Conservation (phyloP, 768 basidiomycete species). For the Zangia roseola region DNA sequence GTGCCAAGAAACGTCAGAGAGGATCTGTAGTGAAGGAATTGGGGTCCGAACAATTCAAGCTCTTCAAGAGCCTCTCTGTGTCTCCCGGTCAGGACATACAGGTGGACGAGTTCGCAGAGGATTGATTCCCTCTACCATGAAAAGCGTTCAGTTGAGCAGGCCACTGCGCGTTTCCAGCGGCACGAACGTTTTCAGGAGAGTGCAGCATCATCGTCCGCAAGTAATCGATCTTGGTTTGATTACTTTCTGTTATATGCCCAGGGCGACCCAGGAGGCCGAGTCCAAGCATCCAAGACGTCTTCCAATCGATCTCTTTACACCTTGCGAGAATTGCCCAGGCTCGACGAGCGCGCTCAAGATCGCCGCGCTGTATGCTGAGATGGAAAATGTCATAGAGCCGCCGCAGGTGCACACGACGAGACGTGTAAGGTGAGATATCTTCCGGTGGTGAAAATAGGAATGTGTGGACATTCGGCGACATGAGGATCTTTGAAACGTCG, state of each 20-base stretch:
- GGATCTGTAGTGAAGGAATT: not conserved
- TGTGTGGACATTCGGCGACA: slow-evolving; percentile 32
- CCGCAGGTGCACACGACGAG: slow-evolving; percentile 70
- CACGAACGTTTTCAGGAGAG: slow-evolving; percentile 59
- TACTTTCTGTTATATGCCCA: slow-evolving; percentile 26
- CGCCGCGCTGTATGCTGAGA: slow-evolving; percentile 64
- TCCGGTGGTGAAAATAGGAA: slow-evolving; percentile 67
- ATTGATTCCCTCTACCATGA: slow-evolving; percentile 63
- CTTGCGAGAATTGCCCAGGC: slow-evolving; percentile 75
- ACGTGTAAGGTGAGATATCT: slow-evolving; percentile 46
- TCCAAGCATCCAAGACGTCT: slow-evolving; percentile 66
- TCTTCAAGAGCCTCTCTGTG: slow-evolving; percentile 79
- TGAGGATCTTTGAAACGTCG: slow-evolving; percentile 1
- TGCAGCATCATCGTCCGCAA: slow-evolving; percentile 72
- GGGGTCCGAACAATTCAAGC: slow-evolving; percentile 67
- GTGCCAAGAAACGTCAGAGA: slow-evolving; percentile 3
- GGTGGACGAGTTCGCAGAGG: slow-evolving; percentile 71
- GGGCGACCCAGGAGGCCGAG: slow-evolving; percentile 50
- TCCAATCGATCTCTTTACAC: slow-evolving; percentile 81
- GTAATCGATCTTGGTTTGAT: slow-evolving; percentile 50
- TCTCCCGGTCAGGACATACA: slow-evolving; percentile 55
- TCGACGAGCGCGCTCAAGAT: slow-evolving; percentile 59
- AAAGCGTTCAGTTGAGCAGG: slow-evolving; percentile 12
- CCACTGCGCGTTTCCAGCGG: not conserved
- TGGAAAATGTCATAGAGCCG: slow-evolving; percentile 75